phyloP scores from a whole-genome alignment of 192 early-diverging fungal species.

The Backusella luteola region DNA sequence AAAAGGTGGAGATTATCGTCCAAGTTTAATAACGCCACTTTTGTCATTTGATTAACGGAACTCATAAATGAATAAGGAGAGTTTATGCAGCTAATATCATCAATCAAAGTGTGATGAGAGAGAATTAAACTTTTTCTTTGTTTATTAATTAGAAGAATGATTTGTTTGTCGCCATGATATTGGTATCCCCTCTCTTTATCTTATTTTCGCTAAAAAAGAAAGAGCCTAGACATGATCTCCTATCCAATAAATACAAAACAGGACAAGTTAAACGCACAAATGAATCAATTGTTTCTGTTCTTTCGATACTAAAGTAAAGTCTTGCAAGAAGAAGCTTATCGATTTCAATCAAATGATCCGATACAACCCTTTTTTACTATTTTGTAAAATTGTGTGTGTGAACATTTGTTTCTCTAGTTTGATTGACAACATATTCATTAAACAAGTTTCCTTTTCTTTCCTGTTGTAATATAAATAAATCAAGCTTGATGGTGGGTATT shows the following conservation, averaged over 20 bases:
- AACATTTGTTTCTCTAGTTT: neutral
- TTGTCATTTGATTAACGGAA: neutral
- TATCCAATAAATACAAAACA: too few species aligned
- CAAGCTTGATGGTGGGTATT: neutral
- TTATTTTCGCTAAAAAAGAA: too few species aligned
- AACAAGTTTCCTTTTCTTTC: neutral
- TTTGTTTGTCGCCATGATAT: too few species aligned
- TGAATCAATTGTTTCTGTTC: too few species aligned
- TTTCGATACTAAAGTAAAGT: too few species aligned
- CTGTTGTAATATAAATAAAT: neutral
- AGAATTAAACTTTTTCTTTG: too few species aligned
- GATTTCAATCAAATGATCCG: neutral
- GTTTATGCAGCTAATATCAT: neutral
- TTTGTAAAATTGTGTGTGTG: neutral
- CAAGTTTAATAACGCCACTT: neutral
- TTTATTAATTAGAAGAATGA: too few species aligned
- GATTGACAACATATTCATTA: neutral
- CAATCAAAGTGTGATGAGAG: too few species aligned
- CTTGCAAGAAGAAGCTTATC: neutral
- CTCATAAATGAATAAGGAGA: neutral
- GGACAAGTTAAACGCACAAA: too few species aligned
- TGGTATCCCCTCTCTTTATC: too few species aligned
- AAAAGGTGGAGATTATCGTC: neutral
- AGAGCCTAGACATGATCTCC: too few species aligned
- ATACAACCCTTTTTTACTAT: neutral